Base-by-base conservation (phyloP, 176 grass and related monocot genomes). In the Secale cereale region DNA sequence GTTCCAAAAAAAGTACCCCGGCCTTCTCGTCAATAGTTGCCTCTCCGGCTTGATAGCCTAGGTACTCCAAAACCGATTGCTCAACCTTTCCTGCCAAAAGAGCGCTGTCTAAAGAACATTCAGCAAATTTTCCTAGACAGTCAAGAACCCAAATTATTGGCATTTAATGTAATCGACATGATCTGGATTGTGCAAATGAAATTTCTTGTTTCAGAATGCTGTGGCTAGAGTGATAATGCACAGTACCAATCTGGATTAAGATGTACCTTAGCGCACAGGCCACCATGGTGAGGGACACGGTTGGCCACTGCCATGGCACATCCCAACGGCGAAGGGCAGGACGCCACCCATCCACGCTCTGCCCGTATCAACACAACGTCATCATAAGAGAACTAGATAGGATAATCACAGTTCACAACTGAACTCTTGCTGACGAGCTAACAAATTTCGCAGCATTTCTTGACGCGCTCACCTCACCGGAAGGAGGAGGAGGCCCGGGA, bases 251-350 rank as follows among this genome's bases (percentile, higher is more conserved):
- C 14, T n/a, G 12, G 43, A 71, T 64, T 0, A 39, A 39, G 8
- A 8, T 30, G n/a, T 79, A 98, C 96, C 96, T 94, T 76, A 95
- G 60, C 70, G 81, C 87, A 81, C 89, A 98, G 35, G 93, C 96
- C 76, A 92, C 62, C 89, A 98, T 95, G 22, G 93, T 94, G 56
- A 98, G 91, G 16, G 88, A 85, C 85, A 91, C 81, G 71, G 93
- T 95, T 77, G 86, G 91, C 96, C 96, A 98, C 35, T 89, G 64
- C 93, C 96, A 98, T 25, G 93, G 96, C 60, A 98, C 96, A 78
- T 98, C 91, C 96, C 96, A 98, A 37, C 81, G 77, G 77, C 68
- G 69, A 79, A 98, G 85, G 27, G 89, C 59, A 46, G 91, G 20
- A 57, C 52, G 83, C 91, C 87, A 91, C 35, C 62, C 76, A 13